These are phyloP conservation scores for Candida smagusa DNA, from an alignment of 1,139 yeast species.

Conservation along the genomic window DNA sequence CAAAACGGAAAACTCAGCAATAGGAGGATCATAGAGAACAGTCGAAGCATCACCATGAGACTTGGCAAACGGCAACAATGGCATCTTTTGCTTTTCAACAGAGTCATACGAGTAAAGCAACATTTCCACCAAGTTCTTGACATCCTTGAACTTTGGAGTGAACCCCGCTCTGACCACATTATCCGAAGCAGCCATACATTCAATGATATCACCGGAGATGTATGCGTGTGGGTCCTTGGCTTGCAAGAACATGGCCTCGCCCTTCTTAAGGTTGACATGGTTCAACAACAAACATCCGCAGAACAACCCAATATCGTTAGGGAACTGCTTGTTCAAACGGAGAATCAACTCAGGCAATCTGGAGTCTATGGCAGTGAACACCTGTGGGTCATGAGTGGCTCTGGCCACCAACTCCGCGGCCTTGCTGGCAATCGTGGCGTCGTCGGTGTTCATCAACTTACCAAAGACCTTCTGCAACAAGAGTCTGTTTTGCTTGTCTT, in stretches of 20 bases:
- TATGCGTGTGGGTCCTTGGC: slow-evolving; percentile 99
- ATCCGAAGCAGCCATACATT: slow-evolving; percentile 99
- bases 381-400: slow-evolving; percentile 51
- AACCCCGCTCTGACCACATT: slow-evolving; percentile 98
- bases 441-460: slow-evolving; percentile 76
- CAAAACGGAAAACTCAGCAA: slow-evolving; percentile 89
- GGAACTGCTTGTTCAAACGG: slow-evolving; percentile 82
- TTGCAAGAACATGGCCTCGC: slow-evolving; percentile 94
- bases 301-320: slow-evolving; percentile 89
- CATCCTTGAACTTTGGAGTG: slow-evolving; percentile 97
- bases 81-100: slow-evolving; percentile 91
- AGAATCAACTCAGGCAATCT: slow-evolving; percentile 68
- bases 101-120: slow-evolving; percentile 86
- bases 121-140: slow-evolving; percentile 81
- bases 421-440: slow-evolving; percentile 46
- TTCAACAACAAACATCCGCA: slow-evolving; percentile 92
- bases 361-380: slow-evolving; percentile 40
- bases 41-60: slow-evolving; percentile 66
- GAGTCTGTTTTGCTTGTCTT: slow-evolving; percentile 53
- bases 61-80: slow-evolving; percentile 57
- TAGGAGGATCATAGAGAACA: slow-evolving; percentile 88
- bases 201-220: slow-evolving; percentile 93
- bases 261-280: slow-evolving; percentile 78
- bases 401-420: slow-evolving; percentile 63
- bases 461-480: slow-evolving; percentile 74